A percentile compares a stretch with the other conserved stretches of the same genome.
These are phyloP conservation scores for Salix viminalis DNA, from an alignment of 345 rosid genomes.

Conservation along the genomic window DNA sequence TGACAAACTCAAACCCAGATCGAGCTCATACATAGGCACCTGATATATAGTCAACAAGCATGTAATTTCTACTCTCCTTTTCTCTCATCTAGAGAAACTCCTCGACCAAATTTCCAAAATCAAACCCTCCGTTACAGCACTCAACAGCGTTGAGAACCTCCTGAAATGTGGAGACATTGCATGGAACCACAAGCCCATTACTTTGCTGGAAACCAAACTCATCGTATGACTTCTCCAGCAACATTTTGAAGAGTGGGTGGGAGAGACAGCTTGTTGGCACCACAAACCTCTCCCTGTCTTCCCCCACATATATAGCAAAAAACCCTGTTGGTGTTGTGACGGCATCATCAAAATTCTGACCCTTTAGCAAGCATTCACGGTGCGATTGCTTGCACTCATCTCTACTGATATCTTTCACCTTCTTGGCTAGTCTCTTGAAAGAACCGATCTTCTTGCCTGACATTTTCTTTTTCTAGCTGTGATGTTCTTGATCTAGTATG, in stretches of 20 bases:
- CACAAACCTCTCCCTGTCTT: slow-evolving; percentile 57
- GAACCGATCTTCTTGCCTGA: slow-evolving; percentile 62
- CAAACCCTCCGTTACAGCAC: slow-evolving; percentile 63
- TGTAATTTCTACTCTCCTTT: neutral
- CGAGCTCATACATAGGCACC: neutral
- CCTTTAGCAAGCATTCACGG: slow-evolving; percentile 42
- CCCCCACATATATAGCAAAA: slow-evolving; percentile 78
- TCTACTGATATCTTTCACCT: slow-evolving; percentile 46
- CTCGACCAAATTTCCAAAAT: slow-evolving; percentile 62
- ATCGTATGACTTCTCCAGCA: slow-evolving; percentile 67
- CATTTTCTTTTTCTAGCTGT: slow-evolving; percentile 30
- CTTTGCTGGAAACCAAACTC: slow-evolving; percentile 55
- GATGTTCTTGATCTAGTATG: neutral
- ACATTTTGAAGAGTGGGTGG: slow-evolving; percentile 80
- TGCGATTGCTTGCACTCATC: slow-evolving; percentile 25
- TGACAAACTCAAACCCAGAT: neutral
- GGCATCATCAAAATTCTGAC: slow-evolving; percentile 15
- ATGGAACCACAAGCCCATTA: slow-evolving; percentile 66
- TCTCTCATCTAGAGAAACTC: slow-evolving; percentile 47
- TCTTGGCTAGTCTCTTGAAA: slow-evolving; percentile 77
- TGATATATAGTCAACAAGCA: too few species aligned
- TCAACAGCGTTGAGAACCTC: slow-evolving; percentile 65
- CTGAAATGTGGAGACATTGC: slow-evolving; percentile 62
- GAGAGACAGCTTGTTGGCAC: slow-evolving; percentile 68
- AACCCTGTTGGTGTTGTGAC: slow-evolving; percentile 60